phyloP scores from a whole-genome alignment of 2,329 filamentous ascomycete genomes.

The Fusarium oxysporum region DNA sequence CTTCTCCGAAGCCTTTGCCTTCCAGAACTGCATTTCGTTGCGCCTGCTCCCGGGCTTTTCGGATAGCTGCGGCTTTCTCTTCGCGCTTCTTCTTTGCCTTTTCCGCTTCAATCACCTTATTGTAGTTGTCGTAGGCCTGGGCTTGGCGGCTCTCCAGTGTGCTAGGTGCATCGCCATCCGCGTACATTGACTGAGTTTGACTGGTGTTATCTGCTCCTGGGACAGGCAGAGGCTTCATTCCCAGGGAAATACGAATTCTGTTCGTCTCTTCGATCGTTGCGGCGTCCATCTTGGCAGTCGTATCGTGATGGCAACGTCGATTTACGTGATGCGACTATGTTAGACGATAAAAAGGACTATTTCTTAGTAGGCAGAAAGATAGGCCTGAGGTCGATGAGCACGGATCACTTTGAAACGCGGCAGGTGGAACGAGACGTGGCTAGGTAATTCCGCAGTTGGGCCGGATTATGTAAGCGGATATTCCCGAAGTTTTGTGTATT shows the following conservation, averaged over 20 bases:
- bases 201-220: constrained; percentile 68
- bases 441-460: constrained; percentile 1
- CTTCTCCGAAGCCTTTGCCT: constrained; percentile 86
- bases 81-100: constrained; percentile 82
- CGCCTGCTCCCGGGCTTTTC: constrained; percentile 86
- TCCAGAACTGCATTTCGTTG: constrained; percentile 81
- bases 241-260: constrained; percentile 87
- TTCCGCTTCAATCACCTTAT: constrained; percentile 75
- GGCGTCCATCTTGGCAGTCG: constrained; percentile 64
- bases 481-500: constrained; percentile 17
- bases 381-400: constrained; percentile 26
- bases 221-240: constrained; percentile 89
- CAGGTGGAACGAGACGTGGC: background rate
- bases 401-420: constrained; percentile 29
- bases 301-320: constrained; percentile 3
- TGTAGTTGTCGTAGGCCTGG: constrained; percentile 78
- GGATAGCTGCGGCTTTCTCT: constrained; percentile 83
- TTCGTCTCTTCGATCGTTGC: constrained; percentile 93
- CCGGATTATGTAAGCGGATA: constrained; percentile 17
- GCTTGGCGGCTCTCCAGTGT: constrained; percentile 86
- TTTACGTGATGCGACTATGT: constrained; percentile 1
- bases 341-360: constrained; percentile 2
- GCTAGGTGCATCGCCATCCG: constrained; percentile 75
- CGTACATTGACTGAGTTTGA: constrained; percentile 61
- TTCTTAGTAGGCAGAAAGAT: constrained; percentile 5